These are phyloP conservation scores for Martensiomyces pterosporus DNA, from an alignment of 192 early-diverging fungal genomes.

Conservation along the genomic window DNA sequence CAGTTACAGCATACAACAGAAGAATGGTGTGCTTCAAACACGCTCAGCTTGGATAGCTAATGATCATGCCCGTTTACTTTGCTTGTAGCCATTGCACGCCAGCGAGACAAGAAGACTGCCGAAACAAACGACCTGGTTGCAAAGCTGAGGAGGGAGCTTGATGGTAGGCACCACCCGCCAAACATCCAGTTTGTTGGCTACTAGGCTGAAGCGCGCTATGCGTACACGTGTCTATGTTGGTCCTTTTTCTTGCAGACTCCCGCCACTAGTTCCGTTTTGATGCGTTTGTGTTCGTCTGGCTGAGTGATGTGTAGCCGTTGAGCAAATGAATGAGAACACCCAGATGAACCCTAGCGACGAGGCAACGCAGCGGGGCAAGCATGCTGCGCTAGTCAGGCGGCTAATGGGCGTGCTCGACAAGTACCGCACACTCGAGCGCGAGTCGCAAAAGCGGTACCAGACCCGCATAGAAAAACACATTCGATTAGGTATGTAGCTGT, in stretches of 20 bases:
- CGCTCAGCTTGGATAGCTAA: not conserved
- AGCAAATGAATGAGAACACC: constrained; percentile 36
- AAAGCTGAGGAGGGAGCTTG: constrained; percentile 35
- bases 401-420: constrained; percentile 44
- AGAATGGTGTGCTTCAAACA: too few relatives aligned
- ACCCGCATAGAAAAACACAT: constrained; percentile 46
- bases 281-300: too few relatives aligned
- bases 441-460: constrained; percentile 42
- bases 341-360: constrained; percentile 32
- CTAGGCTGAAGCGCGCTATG: too few relatives aligned
- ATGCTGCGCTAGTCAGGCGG: constrained; percentile 33
- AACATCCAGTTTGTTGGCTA: too few relatives aligned
- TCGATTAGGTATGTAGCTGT: constrained; percentile 34
- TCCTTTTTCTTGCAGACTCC: too few relatives aligned
- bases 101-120: constrained; percentile 36
- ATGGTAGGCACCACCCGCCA: too few relatives aligned
- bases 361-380: constrained; percentile 35
- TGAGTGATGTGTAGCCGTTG: too few relatives aligned
- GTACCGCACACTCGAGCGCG: constrained; percentile 38
- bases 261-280: too few relatives aligned
- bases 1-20: too few relatives aligned
- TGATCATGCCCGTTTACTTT: not conserved
- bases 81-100: constrained; percentile 36
- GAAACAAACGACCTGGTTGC: constrained; percentile 39
- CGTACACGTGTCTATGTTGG: too few relatives aligned